Evolutionary conservation across 1,139 yeast genomes (phyloP), one percentile per base, ranked within the genome.

Genomic region (Pichia sp.): DNA sequence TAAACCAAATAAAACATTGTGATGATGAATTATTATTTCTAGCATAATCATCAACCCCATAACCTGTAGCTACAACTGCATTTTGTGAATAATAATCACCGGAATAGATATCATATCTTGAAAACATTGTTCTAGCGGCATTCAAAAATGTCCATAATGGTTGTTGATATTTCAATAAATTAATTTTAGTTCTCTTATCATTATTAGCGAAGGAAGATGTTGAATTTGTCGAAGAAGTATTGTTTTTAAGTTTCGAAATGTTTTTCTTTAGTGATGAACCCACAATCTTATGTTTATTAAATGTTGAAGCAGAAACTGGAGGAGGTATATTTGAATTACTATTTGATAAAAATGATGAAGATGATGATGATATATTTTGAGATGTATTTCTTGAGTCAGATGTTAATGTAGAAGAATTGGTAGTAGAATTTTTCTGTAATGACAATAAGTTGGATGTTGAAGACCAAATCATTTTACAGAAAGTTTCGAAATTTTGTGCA

Each of bases 131-230:
- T 49, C 75, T 77, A 16, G 74, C 62, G 0, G 84, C 83, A 5
- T 82, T 80, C 7, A 80, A 59, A 43, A 80, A 67, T 0, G 83
- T 69, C 89, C 89, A 81, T 22, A 80, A 59, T 3, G 88, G 87
- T 52, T 78, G 84, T 19, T 69, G 65, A 2, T 68, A 60, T 32
- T 48, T 45, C 22, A 42, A 39, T 22, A 44, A 38, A n/a, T 44
- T 33, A 16, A 42, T 38, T 41, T 48, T 54, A 38, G 46, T 45
- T 28, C 47, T 50, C 27, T 49, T 56, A n/a, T 56, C 38, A 33
- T n/a, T n/a, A n/a, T n/a, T n/a, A n/a, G n/a, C n/a, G n/a, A n/a
- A n/a, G n/a, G n/a, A n/a, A n/a, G n/a, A n/a, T n/a, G n/a, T n/a
- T n/a, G n/a, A n/a, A n/a, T n/a, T n/a, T n/a, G n/a, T n/a, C n/a